phyloP scores from a whole-genome alignment of 2,329 filamentous ascomycete species.

The Aspergillus fumigatus region DNA sequence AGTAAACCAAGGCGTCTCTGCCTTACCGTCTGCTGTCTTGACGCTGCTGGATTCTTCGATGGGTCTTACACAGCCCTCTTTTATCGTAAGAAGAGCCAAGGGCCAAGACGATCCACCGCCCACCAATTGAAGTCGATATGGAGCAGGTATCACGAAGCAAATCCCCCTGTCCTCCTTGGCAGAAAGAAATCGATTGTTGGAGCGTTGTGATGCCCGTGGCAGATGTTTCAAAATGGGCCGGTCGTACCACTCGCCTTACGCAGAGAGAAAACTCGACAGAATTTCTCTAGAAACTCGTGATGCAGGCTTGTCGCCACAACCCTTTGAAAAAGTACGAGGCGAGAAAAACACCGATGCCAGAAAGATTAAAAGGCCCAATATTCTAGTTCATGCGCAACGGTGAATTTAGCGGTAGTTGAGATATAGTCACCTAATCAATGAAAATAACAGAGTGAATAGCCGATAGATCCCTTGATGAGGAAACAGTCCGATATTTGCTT shows the following conservation, averaged over 20 bases:
- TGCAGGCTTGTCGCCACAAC: slow-evolving; percentile 9
- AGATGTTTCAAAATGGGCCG: slow-evolving; percentile 25
- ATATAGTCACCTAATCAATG: not conserved
- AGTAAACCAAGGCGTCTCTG: slow-evolving; percentile 13
- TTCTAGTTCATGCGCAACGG: not conserved
- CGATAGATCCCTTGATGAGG: not conserved
- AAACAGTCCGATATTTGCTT: not conserved
- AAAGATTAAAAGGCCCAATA: not conserved
- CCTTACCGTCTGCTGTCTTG: not conserved
- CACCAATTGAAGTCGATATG: not conserved
- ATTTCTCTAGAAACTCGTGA: not conserved
- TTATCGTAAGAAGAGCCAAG: not conserved
- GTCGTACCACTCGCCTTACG: slow-evolving; percentile 14
- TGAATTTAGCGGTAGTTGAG: not conserved
- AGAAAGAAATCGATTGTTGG: slow-evolving; percentile 10
- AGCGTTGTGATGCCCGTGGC: slow-evolving; percentile 9
- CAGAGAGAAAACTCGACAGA: not conserved
- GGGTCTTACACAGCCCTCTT: slow-evolving; percentile 5
- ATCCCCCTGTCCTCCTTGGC: slow-evolving; percentile 7
- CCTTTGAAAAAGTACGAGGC: slow-evolving; percentile 19
- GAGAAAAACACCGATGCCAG: not conserved
- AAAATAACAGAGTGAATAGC: not conserved
- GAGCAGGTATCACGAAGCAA: not conserved
- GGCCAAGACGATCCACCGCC: not conserved
- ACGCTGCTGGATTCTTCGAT: slow-evolving; percentile 5